Evolutionary conservation across 2,329 filamentous ascomycete genomes (phyloP), one percentile per base, ranked within the genome.

Genomic region (Elsinoe fawcettii): DNA sequence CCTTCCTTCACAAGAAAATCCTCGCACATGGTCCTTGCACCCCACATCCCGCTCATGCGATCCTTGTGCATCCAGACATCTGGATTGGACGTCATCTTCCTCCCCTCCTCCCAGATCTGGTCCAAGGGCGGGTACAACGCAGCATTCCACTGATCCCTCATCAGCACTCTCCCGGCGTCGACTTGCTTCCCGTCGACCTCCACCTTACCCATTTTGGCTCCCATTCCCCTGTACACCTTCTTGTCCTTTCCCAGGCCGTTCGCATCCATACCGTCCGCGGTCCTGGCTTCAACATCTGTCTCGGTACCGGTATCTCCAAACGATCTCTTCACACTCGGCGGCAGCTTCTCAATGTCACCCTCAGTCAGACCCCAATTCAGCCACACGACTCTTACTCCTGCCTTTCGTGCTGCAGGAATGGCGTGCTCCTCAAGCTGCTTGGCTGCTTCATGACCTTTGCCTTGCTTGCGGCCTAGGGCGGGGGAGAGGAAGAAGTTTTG

Each of bases 41-140:
- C 72, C 78, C 80, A 83, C 51, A 84, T 69, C 2, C 80, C 82
- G 18, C 77, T 80, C 71, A 83, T 79, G 18, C 81, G 73, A 61
- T 82, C 78, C 70, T 84, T 84, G 63, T 78, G 68, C 59, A 80
- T 75, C 64, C 73, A 75, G 8, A 80, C 68, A 63, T 84, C 80
- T 0, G 72, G 70, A 27, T 63, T 62, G 5, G 47, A 43, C 2
- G 58, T 44, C 32, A 69, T 22, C 8, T 58, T 60, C 36, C 56
- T 58, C 6, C 68, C 68, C 51, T 69, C 62, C 32, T 69, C 59
- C 49, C 74, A 73, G 16, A 71, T 66, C 6, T 60, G 65, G 32
- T 73, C 69, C 20, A 83, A 69, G 9, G 76, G 71, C 7, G 70
- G 70, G 60, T 77, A 79, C 7, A 84, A 68, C 3, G 69, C 74